Percentiles rank a stretch among this genome's conserved stretches.
These are phyloP conservation scores for Solanum clarkiae DNA, from an alignment of 257 asterid species.

Conservation along the genomic window DNA sequence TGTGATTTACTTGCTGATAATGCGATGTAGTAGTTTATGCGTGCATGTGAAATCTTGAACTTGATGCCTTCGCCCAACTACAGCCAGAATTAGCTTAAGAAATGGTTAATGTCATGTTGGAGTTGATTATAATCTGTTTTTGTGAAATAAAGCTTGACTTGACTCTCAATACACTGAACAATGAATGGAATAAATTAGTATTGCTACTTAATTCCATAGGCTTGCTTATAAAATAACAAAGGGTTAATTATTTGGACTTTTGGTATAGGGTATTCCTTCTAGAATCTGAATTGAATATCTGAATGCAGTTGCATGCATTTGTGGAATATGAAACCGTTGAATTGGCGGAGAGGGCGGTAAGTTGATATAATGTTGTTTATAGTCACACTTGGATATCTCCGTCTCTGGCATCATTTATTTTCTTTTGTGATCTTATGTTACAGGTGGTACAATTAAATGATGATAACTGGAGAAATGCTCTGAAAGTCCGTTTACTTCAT, in stretches of 20 bases:
- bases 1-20: background rate
- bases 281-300: conserved; percentile 2
- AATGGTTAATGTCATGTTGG: background rate
- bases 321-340: conserved; percentile 82
- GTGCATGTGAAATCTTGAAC: background rate
- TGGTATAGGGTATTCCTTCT: background rate
- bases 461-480: conserved; percentile 81
- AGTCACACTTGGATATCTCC: background rate
- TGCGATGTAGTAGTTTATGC: background rate
- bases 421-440: background rate
- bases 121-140: background rate
- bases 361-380: background rate
- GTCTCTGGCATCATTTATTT: background rate
- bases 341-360: conserved; percentile 77
- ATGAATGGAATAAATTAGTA: background rate
- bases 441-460: conserved; percentile 61
- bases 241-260: background rate
- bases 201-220: background rate
- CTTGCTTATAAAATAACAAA: background rate
- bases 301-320: conserved; percentile 71
- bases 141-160: background rate
- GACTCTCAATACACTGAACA: background rate
- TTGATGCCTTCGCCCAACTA: background rate
- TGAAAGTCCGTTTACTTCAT: conserved; percentile 62
- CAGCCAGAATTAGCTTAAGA: background rate